Evolutionary conservation across 768 basidiomycete species (phyloP), one percentile per base, ranked within the genome.

Genomic region (Punctularia strigosozonata): DNA sequence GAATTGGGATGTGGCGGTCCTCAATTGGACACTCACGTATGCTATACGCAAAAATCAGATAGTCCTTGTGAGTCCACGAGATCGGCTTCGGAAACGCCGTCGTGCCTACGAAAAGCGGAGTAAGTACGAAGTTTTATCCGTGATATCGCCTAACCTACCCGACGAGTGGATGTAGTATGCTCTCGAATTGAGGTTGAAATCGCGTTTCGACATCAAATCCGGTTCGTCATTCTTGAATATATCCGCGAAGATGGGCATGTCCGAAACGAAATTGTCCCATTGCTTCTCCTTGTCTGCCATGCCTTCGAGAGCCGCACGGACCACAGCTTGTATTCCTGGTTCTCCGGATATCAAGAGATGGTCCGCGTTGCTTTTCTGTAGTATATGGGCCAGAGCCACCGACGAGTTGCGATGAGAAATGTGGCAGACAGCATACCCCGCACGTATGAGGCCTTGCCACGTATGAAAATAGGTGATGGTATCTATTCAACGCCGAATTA

Each of bases 361-460:
- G 1, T 45, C 43, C 6, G 52, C 34, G 6, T 50, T 49, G 12
- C 59, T 61, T 33, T 53, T 47, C 8, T 39, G 38, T 20, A 53
- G 38, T 1, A 53, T 42, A 21, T 53, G 52, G 5, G 52, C 51
- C 20, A 53, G 26, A 1, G 71, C 73, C 2, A 61, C 57, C 0
- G 64, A 50, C 1, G 69, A 68, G 48, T 69, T 72, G 40, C 64
- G 46, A 1, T 60, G 50, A 1, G 62, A 64, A 14, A 61, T 54
- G 7, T 51, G 57, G 34, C 69, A 68, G 4, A 58, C 59, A 1
- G 56, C 37, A 41, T 56, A 60, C 17, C 65, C 68, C 5, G 67
- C 65, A 7, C 63, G 50, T 2, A 65, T 51, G 31, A 69, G 55
- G 5, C 65, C 64, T 4, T 57, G 48, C 25, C 10, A 49, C 44